These are phyloP conservation scores for Lasiosphaeria ovina DNA, from an alignment of 495 filamentous ascomycete genomes.

Conservation along the genomic window DNA sequence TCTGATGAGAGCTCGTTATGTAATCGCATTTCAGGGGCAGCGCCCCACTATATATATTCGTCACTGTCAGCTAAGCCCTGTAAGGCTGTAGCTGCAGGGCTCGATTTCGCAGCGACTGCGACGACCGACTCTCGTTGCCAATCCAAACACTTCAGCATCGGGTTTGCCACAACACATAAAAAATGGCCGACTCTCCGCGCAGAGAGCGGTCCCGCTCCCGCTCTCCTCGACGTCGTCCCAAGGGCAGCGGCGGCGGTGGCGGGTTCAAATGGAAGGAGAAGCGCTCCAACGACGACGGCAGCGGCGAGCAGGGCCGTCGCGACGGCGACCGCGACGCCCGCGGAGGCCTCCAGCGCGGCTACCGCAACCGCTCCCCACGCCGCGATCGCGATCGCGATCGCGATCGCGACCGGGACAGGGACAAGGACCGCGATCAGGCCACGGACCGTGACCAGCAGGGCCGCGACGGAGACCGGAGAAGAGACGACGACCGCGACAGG, in stretches of 20 bases:
- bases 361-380: constrained; percentile 46
- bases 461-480: constrained; percentile 15
- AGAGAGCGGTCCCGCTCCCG: constrained; percentile 36
- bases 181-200: constrained; percentile 31
- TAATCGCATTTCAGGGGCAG: no score
- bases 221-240: constrained; percentile 36
- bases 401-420: constrained; percentile 35
- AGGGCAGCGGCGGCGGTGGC: constrained; percentile 45
- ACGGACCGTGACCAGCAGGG: constrained; percentile 16
- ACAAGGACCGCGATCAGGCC: constrained; percentile 23
- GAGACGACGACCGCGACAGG: constrained; percentile 15
- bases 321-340: constrained; percentile 45
- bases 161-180: constrained; percentile 5
- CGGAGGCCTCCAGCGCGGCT: constrained; percentile 50
- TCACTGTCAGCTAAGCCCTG: no score
- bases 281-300: constrained; percentile 48
- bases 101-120: no score
- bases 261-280: constrained; percentile 71
- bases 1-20: no score
- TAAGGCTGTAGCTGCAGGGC: no score
- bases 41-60: no score
- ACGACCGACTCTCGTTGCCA: neutral
- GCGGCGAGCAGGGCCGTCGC: constrained; percentile 44
- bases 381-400: constrained; percentile 32
- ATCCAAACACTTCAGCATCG: neutral